Evolutionary conservation across 2,329 filamentous ascomycete genomes (phyloP).

Genomic region (Sclerotinia glacialis): DNA sequence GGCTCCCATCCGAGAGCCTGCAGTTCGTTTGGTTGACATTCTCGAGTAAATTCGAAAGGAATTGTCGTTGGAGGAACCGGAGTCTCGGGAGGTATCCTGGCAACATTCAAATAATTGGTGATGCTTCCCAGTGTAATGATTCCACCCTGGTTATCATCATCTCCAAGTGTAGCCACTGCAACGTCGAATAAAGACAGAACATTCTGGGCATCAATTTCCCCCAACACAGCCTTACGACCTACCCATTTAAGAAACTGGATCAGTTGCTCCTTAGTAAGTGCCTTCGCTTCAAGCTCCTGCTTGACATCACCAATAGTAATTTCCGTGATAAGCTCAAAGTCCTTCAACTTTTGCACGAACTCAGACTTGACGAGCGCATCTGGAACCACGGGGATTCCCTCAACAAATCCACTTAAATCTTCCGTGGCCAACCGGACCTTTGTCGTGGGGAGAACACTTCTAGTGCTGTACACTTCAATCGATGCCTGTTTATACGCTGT

Average conservation of each 20-base stretch:
- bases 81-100: slow-evolving; percentile 75
- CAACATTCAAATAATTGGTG: slow-evolving; percentile 69
- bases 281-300: slow-evolving; percentile 75
- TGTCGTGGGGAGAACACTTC: slow-evolving; percentile 80
- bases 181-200: slow-evolving; percentile 72
- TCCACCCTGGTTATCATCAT: slow-evolving; percentile 58
- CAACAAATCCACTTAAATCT: slow-evolving; percentile 69
- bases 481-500: slow-evolving; percentile 77
- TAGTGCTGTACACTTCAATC: slow-evolving; percentile 85
- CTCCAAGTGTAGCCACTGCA: slow-evolving; percentile 68
- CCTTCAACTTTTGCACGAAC: slow-evolving; percentile 77
- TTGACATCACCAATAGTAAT: slow-evolving; percentile 86
- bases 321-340: slow-evolving; percentile 81
- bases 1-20: slow-evolving; percentile 83
- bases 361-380: slow-evolving; percentile 68
- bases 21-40: slow-evolving; percentile 64
- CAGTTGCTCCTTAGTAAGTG: slow-evolving; percentile 75
- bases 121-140: slow-evolving; percentile 78
- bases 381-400: slow-evolving; percentile 83
- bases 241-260: slow-evolving; percentile 83
- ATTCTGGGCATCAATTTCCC: slow-evolving; percentile 67
- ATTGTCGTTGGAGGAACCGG: slow-evolving; percentile 80
- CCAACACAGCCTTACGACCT: slow-evolving; percentile 65
- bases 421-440: slow-evolving; percentile 74
- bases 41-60: slow-evolving; percentile 77